Conservation (phyloP, 139 green algal species). For the Tetratostichococcus sp. region DNA sequence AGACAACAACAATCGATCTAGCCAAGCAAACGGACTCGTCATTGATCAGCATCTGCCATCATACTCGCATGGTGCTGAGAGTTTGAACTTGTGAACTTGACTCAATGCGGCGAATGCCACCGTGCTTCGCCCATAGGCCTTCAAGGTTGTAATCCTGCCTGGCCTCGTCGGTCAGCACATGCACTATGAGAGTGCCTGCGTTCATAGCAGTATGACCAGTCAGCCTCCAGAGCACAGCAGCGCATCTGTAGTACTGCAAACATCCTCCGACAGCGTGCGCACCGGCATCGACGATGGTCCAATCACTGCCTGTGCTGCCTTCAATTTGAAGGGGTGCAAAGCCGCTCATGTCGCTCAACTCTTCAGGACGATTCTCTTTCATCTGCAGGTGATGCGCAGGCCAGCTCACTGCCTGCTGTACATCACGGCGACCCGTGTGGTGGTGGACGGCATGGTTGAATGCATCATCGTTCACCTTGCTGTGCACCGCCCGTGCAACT, state of each 20-base stretch:
- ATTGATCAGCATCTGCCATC: background rate
- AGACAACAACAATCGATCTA: too few relatives aligned
- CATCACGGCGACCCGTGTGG: too few relatives aligned
- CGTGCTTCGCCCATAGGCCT: slow-evolving; percentile 1
- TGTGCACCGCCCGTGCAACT: background rate
- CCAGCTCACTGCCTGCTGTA: too few relatives aligned
- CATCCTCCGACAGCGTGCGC: background rate
- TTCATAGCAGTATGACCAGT: background rate
- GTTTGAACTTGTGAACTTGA: background rate
- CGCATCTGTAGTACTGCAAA: background rate
- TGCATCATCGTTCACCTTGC: too few relatives aligned
- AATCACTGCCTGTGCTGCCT: background rate
- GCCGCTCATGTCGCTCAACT: too few relatives aligned
- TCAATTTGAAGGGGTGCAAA: background rate
- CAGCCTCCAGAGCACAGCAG: background rate
- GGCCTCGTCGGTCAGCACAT: slow-evolving; percentile 4
- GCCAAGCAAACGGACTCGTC: too few relatives aligned
- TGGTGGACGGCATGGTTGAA: too few relatives aligned
- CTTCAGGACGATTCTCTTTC: too few relatives aligned
- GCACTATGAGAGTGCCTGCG: slow-evolving; percentile 6
- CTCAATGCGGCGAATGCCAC: background rate
- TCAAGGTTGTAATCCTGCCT: slow-evolving; percentile 4
- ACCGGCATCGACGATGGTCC: slow-evolving; percentile 13
- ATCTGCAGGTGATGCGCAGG: too few relatives aligned
- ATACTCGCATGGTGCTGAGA: background rate